Base-by-base conservation (phyloP, 2,329 filamentous ascomycete genomes). In the Ceratocystis cacaofunesta region DNA sequence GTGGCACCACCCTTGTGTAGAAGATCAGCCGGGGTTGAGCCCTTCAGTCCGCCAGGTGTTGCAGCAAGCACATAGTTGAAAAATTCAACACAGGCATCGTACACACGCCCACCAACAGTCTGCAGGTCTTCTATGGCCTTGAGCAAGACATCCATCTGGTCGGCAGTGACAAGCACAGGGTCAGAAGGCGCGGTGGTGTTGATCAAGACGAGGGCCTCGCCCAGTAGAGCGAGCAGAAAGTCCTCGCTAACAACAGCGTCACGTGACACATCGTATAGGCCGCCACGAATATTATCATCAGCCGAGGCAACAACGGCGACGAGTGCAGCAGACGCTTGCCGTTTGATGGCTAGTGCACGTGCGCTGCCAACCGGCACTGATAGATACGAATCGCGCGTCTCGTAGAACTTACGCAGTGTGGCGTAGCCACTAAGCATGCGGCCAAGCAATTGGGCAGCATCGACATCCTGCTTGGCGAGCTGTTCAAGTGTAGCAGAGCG, bases 381-480 rank as follows among this genome's bases (percentile, higher is more conserved):
- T 68, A 2, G 70, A 70, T 36, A 72, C 70, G n/a, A 71, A 71
- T 97, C 92, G 61, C 92, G 85, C n/a, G 92, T 81, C 68, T 92
- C 87, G 74, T 95, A 97, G 77, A 92, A 96, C 70, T 86, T 87
- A 44, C 92, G 88, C 22, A 97, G 79, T 0, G 91, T 95, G 25
- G 92, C 92, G 72, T 97, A 97, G 25, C 92, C 92, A 73, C 89
- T 94, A 8, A 96, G 84, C 76, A 92, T 87, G 68, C 87, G 88
- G 60, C 92, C 89, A 2, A 97, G 80, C 10, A 96, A 82, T 70
- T 89, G 82, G 7, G 92, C 92, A 6, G 90, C 92, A 72, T 92
- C 87, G 41, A 88, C 77, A 70, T 96, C 92, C 64, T 87, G 81
- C 30, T 82, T 81, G 5, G 89, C 88, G 64, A 92, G 84, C 36